Base-by-base conservation (phyloP, 768 basidiomycete genomes). In the Porphyrellus cyaneotinctus region DNA sequence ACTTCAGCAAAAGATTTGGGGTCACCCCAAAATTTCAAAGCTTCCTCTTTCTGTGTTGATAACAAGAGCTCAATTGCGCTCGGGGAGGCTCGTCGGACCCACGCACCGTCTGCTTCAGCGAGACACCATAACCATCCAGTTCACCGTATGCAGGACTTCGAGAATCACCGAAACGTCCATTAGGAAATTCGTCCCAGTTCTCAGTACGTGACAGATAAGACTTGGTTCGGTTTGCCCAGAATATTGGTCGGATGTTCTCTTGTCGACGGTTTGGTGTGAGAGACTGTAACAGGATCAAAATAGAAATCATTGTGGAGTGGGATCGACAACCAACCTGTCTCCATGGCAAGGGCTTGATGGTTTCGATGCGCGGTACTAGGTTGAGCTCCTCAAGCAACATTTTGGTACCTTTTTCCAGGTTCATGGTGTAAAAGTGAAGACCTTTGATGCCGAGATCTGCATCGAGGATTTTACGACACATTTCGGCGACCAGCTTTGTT, bases 141-240 rank as follows among this genome's bases (percentile, higher is more conserved):
- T 99, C 97, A 63, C 97, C 97, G 60, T 97, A 99, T 14, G 97
- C 97, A 26, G 97, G 97, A 78, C 89, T 92, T 52, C 97, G 83
- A 8, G 95, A 87, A 73, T 98, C 97, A 61, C 97, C 97, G 65
- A 95, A 99, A 59, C 97, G 91, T 50, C 97, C 97, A 69, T 99
- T 99, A 45, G 97, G 97, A 70, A 97, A 98, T 68, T 98, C 95
- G 66, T 99, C 97, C 97, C 97, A 99, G 65, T 97, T 91, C 67
- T 97, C 94, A 14, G 97, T 98, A 49, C 95, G 87, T 9, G 91
- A 91, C 42, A 98, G 77, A 68, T 98, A 98, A 1, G 94, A 97
- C 65, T 94, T 89, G 33, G 93, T 82, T 35, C 95, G 80, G 73
- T 99, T 98, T 13, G 97, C 93, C 95, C 95, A 98, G 77, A 98